A percentile compares a stretch with the other conserved stretches of the same genome.
phyloP scores from a whole-genome alignment of 2,329 filamentous ascomycete genomes.

The Penicillium sp. region DNA sequence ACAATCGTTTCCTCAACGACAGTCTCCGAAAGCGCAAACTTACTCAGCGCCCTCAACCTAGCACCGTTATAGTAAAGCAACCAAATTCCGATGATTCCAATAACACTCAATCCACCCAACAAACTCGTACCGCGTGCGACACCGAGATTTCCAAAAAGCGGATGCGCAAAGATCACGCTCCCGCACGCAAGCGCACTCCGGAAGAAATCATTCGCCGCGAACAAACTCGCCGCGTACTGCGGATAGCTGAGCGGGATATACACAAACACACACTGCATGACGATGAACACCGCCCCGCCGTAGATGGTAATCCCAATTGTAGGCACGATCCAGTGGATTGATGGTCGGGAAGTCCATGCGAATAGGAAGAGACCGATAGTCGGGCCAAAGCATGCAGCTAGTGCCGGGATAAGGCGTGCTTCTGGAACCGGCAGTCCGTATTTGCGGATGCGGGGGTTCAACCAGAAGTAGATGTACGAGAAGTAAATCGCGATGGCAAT shows the following conservation, averaged over 20 bases:
- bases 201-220: constrained; percentile 39
- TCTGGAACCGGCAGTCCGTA: constrained; percentile 55
- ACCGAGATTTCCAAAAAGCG: constrained; percentile 35
- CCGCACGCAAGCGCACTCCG: constrained; percentile 25
- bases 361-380: constrained; percentile 61
- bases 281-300: constrained; percentile 35
- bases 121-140: constrained; percentile 34
- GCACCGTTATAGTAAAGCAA: constrained; percentile 33
- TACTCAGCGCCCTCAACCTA: constrained; percentile 31
- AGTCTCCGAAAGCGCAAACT: constrained; percentile 27
- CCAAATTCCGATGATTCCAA: constrained; percentile 36
- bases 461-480: constrained; percentile 53
- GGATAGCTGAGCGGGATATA: constrained; percentile 39
- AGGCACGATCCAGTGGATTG: constrained; percentile 38
- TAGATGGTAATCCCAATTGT: constrained; percentile 45
- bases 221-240: constrained; percentile 34
- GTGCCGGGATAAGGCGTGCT: constrained; percentile 54
- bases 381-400: constrained; percentile 53
- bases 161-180: constrained; percentile 33
- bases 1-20: not conserved
- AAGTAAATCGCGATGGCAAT: constrained; percentile 52
- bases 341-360: constrained; percentile 25
- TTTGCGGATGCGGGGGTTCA: constrained; percentile 51
- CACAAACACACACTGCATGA: constrained; percentile 45
- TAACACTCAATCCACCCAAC: constrained; percentile 38